Evolutionary conservation across 31 red algal genomes (phyloP), one percentile per base, ranked within the genome.

Genomic region (Odonthalia washingtoniensis): DNA sequence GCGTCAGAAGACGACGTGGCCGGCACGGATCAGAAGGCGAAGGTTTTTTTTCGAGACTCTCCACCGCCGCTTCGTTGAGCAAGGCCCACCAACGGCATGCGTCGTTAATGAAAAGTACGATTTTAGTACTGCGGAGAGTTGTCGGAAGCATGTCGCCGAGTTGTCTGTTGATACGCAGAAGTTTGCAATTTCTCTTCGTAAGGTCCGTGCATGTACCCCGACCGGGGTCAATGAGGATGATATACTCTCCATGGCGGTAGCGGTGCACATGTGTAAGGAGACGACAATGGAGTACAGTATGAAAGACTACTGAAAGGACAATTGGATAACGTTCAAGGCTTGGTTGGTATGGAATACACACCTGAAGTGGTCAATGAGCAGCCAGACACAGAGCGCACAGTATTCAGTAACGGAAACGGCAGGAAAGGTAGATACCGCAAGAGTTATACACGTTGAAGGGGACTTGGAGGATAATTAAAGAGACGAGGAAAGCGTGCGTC

Each of bases 131-230:
- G 27, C 66, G 4, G 80, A 43, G 52, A 83, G 65, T 39, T 18
- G 6, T 14, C 63, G 65, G 4, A 27, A 65, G 46, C 79, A 83
- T 61, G 53, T 65, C 62, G 40, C 27, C 61, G 57, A 67, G 37
- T 21, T 83, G 52, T 83, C 79, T 17, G 62, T 57, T 38, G 57
- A 83, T 45, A 14, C 63, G 4, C 57, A 68, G 79, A 68, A 83
- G 62, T 83, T 83, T 32, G 30, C 41, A 18, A 40, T 68, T 3
- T 5, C 79, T 27, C 57, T 83, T 28, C 35, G 57, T 27, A 40
- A 36, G 33, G 62, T 83, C 28, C 31, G 79, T 26, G 60, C 61
- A 17, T 68, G 79, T 26, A 68, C 65, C 30, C 57, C 60, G n/a
- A 83, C 79, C 39, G 6, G 79, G 34, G n/a, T 83, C 27, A 45